These are phyloP conservation scores for Mangifera indica DNA, from an alignment of 345 rosid species.

Conservation along the genomic window DNA sequence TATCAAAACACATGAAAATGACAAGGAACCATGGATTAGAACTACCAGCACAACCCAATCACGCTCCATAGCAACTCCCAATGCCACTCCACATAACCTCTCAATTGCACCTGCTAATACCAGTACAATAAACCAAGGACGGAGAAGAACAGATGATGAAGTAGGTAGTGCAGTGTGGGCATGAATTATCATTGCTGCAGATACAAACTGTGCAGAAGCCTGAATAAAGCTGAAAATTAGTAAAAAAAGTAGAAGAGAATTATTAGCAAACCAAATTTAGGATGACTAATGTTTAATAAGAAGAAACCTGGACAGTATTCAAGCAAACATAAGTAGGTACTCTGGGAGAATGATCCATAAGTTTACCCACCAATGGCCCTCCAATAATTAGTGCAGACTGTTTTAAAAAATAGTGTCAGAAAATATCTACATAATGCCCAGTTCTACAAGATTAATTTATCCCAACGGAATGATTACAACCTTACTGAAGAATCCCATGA, in stretches of 20 bases:
- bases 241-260: background rate
- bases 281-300: background rate
- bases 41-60: slow-evolving; percentile 97
- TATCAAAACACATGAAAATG: background rate
- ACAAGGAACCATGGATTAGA: slow-evolving; percentile 14
- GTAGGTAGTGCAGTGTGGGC: slow-evolving; percentile 56
- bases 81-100: slow-evolving; percentile 76
- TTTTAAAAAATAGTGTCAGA: slow-evolving; percentile 20
- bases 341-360: slow-evolving; percentile 89
- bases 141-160: slow-evolving; percentile 57
- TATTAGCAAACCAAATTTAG: slow-evolving; percentile 1
- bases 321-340: slow-evolving; percentile 69
- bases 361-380: slow-evolving; percentile 87
- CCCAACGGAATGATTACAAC: slow-evolving; percentile 26
- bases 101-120: slow-evolving; percentile 79
- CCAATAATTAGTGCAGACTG: slow-evolving; percentile 73
- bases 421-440: background rate
- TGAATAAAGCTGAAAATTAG: slow-evolving; percentile 35
- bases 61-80: slow-evolving; percentile 89
- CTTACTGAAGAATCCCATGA: slow-evolving; percentile 81
- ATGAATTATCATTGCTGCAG: slow-evolving; percentile 81
- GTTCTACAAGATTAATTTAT: slow-evolving; percentile 6
- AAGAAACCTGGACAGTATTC: slow-evolving; percentile 67
- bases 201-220: slow-evolving; percentile 87
- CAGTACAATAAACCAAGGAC: slow-evolving; percentile 80